A percentile compares a stretch with the other conserved stretches of the same genome.
phyloP scores from a whole-genome alignment of 2,329 filamentous ascomycete genomes.

The Ceratocystis eucalypticola region DNA sequence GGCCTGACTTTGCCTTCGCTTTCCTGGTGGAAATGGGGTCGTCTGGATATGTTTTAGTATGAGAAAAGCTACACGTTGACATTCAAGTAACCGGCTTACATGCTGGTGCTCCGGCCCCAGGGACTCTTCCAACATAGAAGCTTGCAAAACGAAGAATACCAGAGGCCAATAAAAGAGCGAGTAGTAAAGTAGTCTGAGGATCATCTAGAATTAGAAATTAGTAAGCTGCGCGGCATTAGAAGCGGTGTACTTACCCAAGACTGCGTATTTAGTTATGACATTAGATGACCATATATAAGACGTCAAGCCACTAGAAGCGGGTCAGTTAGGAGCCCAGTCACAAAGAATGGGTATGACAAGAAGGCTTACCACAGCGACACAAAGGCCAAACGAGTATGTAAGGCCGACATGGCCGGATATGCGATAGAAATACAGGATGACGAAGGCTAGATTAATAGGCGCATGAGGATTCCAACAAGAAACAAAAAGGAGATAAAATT shows the following conservation, averaged over 20 bases:
- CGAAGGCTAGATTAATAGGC: background rate
- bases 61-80: background rate
- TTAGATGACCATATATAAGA: slow-evolving; percentile 15
- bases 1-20: background rate
- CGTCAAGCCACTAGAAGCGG: slow-evolving; percentile 7
- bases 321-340: background rate
- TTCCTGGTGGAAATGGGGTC: slow-evolving; percentile 8
- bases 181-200: slow-evolving; percentile 22
- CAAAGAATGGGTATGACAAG: too few relatives aligned
- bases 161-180: slow-evolving; percentile 36
- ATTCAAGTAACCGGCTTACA: background rate
- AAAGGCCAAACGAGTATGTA: slow-evolving; percentile 14
- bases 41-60: slow-evolving; percentile 8
- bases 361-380: slow-evolving; percentile 14
- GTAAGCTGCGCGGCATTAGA: background rate
- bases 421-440: background rate
- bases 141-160: slow-evolving; percentile 22
- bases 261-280: slow-evolving; percentile 18
- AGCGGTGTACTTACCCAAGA: slow-evolving; percentile 14
- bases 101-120: slow-evolving; percentile 23
- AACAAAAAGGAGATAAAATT: background rate
- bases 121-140: slow-evolving; percentile 20
- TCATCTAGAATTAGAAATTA: slow-evolving; percentile 14
- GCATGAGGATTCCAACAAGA: background rate
- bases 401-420: slow-evolving; percentile 8